Conservation (phyloP, 257 asterid genomes). For the Capsicum baccatum region DNA sequence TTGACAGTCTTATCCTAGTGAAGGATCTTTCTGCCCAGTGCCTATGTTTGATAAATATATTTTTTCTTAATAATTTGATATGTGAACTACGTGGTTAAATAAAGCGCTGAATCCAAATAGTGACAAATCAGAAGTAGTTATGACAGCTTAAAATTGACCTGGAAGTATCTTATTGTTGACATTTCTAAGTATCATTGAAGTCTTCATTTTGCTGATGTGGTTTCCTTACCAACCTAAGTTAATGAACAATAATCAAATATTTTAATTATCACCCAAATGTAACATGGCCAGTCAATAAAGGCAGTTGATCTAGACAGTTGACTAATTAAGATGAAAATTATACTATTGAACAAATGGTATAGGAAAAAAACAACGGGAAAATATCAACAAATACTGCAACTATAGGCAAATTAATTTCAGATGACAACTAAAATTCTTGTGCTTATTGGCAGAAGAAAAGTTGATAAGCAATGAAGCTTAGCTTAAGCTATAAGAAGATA, state of each 20-base stretch:
- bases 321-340: not conserved
- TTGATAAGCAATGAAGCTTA: not conserved
- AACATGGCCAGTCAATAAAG: not conserved
- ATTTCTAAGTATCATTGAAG: not conserved
- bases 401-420: not conserved
- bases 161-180: not conserved
- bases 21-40: not conserved
- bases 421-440: not conserved
- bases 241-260: not conserved
- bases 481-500: not conserved
- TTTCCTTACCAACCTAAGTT: slow-evolving; percentile 5
- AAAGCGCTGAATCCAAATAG: not conserved
- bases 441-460: slow-evolving; percentile 17
- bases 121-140: not conserved
- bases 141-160: not conserved
- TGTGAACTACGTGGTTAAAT: not conserved
- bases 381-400: slow-evolving; percentile 2
- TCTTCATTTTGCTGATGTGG: not conserved
- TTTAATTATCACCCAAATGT: not conserved
- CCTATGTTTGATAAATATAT: not conserved
- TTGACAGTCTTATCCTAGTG: slow-evolving; percentile 18
- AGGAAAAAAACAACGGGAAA: not conserved
- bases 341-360: not conserved
- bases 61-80: not conserved
- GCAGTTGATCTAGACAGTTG: not conserved